These are phyloP conservation scores for Blepharisma undulans DNA, from an alignment of 169 alveolate species.

Conservation along the genomic window DNA sequence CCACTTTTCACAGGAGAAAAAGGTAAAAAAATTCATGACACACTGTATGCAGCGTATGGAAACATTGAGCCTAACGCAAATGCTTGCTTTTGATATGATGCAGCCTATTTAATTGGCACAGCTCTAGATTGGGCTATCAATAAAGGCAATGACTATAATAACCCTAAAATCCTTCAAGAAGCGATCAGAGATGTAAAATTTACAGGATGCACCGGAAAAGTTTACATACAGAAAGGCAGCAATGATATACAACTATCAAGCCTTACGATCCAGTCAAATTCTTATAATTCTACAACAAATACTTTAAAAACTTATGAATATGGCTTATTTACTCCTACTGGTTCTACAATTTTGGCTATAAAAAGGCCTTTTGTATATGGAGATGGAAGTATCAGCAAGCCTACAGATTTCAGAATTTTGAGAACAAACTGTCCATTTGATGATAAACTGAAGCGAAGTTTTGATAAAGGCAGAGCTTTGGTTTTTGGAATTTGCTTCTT, in stretches of 20 bases:
- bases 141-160: background rate
- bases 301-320: background rate
- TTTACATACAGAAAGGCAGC: background rate
- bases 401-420: background rate
- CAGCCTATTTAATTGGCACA: background rate
- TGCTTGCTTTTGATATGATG: background rate
- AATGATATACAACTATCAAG: background rate
- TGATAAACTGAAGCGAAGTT: background rate
- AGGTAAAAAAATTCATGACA: background rate
- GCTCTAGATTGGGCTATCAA: background rate
- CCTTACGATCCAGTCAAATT: background rate
- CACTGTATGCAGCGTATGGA: background rate
- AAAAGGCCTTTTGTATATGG: background rate
- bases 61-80: background rate
- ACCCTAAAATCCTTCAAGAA: background rate
- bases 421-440: slow-evolving; percentile 5
- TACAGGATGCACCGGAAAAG: background rate
- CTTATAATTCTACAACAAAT: background rate
- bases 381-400: background rate
- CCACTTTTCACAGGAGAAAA: background rate
- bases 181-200: background rate
- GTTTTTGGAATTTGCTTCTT: background rate
- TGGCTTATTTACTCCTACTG: background rate
- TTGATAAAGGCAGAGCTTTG: background rate
- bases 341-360: background rate